phyloP scores from a whole-genome alignment of 2,329 filamentous ascomycete genomes.

The Microdochium trichocladiopsis region DNA sequence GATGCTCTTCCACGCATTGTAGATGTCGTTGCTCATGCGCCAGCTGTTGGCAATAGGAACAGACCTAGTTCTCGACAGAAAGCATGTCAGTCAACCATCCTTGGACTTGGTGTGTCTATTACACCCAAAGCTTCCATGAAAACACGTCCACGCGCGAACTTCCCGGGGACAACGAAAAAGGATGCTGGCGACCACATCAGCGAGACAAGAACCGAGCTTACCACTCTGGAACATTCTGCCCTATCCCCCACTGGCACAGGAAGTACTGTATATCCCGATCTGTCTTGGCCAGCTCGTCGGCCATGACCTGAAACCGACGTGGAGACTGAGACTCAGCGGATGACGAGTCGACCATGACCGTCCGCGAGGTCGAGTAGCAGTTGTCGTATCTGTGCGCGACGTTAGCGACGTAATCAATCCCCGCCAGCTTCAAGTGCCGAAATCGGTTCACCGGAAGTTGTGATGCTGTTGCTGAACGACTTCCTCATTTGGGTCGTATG shows the following conservation, averaged over 20 bases:
- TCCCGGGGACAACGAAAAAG: too few relatives aligned
- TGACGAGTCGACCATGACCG: constrained; percentile 32
- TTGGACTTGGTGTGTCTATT: not conserved
- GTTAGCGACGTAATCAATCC: too few relatives aligned
- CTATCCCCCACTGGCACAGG: constrained; percentile 47
- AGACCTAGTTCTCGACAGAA: constrained; percentile 18
- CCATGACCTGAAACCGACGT: constrained; percentile 38
- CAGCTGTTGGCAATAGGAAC: constrained; percentile 37
- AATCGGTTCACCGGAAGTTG: too few relatives aligned
- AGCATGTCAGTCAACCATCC: not conserved
- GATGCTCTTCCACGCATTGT: constrained; percentile 40
- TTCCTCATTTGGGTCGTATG: not conserved
- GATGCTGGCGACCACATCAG: too few relatives aligned
- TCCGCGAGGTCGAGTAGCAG: constrained; percentile 35
- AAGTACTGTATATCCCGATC: constrained; percentile 38
- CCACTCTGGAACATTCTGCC: constrained; percentile 38
- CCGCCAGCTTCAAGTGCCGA: too few relatives aligned
- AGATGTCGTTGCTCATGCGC: constrained; percentile 48
- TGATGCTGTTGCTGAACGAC: not conserved
- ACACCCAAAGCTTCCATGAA: too few relatives aligned
- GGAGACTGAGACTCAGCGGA: constrained; percentile 29
- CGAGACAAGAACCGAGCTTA: too few relatives aligned
- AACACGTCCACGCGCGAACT: too few relatives aligned
- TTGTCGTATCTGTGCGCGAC: constrained; percentile 33
- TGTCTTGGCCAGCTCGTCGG: constrained; percentile 26